Evolutionary conservation across 2,329 filamentous ascomycete genomes (phyloP).

Genomic region (Colletotrichum orchidophilum): DNA sequence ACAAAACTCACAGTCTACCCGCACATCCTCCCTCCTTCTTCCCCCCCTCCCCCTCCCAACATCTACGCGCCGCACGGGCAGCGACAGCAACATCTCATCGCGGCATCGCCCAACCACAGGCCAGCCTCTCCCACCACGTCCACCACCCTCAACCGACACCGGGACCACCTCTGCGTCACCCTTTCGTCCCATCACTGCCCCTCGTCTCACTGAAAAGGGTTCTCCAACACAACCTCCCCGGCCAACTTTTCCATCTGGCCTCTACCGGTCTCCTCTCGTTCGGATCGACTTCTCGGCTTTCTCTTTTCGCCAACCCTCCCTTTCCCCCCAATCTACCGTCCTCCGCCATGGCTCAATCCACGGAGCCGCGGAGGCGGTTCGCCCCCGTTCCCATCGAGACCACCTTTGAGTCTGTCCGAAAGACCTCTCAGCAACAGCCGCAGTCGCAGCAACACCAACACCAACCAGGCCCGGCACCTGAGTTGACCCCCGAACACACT

Average conservation of each 20-base stretch:
- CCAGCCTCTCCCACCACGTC: conserved; percentile 22
- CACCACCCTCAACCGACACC: not conserved
- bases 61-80: conserved; percentile 21
- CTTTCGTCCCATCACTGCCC: conserved; percentile 27
- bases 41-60: not conserved
- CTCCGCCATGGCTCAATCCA: conserved; percentile 49
- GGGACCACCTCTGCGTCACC: conserved; percentile 9
- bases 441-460: conserved; percentile 30
- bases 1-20: conserved; percentile 28
- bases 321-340: not conserved
- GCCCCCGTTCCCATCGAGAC: conserved; percentile 78
- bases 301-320: not conserved
- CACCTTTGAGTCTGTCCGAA: conserved; percentile 66
- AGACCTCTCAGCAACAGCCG: conserved; percentile 39
- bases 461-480: conserved; percentile 61
- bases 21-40: not conserved
- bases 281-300: not conserved
- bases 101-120: conserved; percentile 8
- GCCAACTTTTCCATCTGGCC: conserved; percentile 1
- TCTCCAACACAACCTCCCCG: not conserved
- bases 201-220: conserved; percentile 22
- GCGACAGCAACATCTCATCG: not conserved
- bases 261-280: conserved; percentile 14
- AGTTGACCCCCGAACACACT: conserved; percentile 64
- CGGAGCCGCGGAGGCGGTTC: conserved; percentile 66